Evolutionary conservation across 2,329 filamentous ascomycete species (phyloP).

Genomic region (Colletotrichum abscissum): DNA sequence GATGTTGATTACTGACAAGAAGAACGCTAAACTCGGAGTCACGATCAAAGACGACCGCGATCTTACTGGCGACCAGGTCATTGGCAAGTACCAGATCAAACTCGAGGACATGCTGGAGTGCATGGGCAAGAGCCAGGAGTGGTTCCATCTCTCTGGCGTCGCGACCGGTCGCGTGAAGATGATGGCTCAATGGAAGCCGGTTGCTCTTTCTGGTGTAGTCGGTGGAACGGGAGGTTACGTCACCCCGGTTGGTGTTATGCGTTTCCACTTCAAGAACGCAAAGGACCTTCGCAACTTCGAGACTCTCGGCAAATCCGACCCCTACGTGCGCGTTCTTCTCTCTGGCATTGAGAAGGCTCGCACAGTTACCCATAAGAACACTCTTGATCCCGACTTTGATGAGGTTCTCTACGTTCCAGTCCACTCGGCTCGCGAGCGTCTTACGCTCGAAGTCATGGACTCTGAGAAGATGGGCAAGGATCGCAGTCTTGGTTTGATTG

Average conservation of each 20-base stretch:
- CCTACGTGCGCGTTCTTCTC: conserved; percentile 88
- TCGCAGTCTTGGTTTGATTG: conserved; percentile 84
- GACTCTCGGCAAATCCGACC: conserved; percentile 95
- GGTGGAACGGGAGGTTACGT: conserved; percentile 89
- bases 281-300: conserved; percentile 90
- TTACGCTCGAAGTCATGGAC: conserved; percentile 96
- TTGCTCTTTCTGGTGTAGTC: conserved; percentile 82
- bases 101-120: conserved; percentile 92
- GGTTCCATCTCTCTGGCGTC: conserved; percentile 88
- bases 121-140: conserved; percentile 93
- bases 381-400: conserved; percentile 94
- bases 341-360: conserved; percentile 91
- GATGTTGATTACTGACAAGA: conserved; percentile 93
- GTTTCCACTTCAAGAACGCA: conserved; percentile 89
- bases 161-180: conserved; percentile 90
- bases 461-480: conserved; percentile 93
- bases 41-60: conserved; percentile 97
- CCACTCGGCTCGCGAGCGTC: conserved; percentile 84
- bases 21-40: conserved; percentile 88
- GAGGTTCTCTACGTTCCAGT: conserved; percentile 95
- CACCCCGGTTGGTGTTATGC: conserved; percentile 93
- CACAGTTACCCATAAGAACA: conserved; percentile 96
- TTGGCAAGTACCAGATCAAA: conserved; percentile 96
- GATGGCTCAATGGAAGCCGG: conserved; percentile 94
- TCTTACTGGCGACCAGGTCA: conserved; percentile 80